Percentiles rank a stretch among this genome's conserved stretches.
Evolutionary conservation across 192 early-diverging fungal genomes (phyloP).

Genomic region (Coemansia javaensis): DNA sequence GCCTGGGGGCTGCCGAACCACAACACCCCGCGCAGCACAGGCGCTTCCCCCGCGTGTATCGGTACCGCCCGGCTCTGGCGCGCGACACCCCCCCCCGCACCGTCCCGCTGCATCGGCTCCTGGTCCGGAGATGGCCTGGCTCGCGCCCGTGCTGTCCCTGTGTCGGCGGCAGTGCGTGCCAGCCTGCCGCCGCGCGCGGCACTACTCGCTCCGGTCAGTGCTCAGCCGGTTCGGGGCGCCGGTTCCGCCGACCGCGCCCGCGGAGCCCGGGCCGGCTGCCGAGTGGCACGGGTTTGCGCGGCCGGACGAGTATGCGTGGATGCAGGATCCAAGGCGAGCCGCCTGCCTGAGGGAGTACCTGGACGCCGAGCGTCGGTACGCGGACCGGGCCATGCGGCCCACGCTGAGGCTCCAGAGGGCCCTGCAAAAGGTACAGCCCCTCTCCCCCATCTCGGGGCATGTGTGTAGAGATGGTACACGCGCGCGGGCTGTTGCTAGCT

Average conservation of each 20-base stretch:
- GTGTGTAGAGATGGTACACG: too few species aligned
- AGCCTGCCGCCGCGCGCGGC: not conserved
- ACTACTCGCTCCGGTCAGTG: too few species aligned
- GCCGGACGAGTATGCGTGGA: slow-evolving; percentile 42
- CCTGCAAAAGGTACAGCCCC: slow-evolving; percentile 14
- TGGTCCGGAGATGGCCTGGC: not conserved
- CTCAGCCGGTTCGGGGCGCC: not conserved
- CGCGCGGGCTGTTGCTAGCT: too few species aligned
- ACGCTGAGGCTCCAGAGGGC: slow-evolving; percentile 17
- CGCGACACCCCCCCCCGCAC: too few species aligned
- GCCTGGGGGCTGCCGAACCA: too few species aligned
- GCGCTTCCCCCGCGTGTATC: too few species aligned
- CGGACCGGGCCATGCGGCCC: slow-evolving; percentile 8
- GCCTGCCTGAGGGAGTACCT: slow-evolving; percentile 21
- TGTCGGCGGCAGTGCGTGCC: not conserved
- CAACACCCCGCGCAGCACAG: too few species aligned
- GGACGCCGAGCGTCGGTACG: slow-evolving; percentile 26
- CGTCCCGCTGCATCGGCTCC: too few species aligned
- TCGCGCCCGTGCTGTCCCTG: too few species aligned
- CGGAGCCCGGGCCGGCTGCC: not conserved
- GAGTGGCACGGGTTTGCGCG: slow-evolving; percentile 30
- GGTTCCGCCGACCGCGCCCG: slow-evolving; percentile 13
- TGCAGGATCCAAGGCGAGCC: slow-evolving; percentile 23
- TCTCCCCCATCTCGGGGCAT: not conserved
- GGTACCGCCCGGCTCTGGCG: too few species aligned